Base-by-base conservation (phyloP, 2,329 filamentous ascomycete genomes). In the Elsinoe australis region DNA sequence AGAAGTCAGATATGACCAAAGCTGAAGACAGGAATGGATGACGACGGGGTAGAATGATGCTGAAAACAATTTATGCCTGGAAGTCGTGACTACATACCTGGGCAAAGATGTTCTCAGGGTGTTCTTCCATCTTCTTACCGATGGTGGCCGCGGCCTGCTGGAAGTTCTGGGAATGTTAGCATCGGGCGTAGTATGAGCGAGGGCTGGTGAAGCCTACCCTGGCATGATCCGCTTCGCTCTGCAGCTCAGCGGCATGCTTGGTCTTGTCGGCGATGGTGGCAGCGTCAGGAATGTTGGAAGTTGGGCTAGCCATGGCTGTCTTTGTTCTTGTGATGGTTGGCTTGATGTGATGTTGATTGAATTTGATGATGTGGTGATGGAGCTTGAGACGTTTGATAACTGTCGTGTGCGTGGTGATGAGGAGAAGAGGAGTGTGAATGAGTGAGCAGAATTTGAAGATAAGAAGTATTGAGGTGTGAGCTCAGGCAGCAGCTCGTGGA, bases 121-220 rank as follows among this genome's bases (percentile, higher is more conserved):
- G 57, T n/a, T 56, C 54, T 8, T 60, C 59, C 36, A 66, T 55
- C 57, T 65, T 67, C 18, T 59, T 38, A 17, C 53, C 58, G 24
- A 65, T 55, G 6, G 57, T 49, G 17, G 54, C 55, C 17, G 61
- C 58, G 3, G 55, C 60, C 14, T 61, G 49, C 46, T 62, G 54
- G 38, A 60, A 58, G 49, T 65, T 64, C 44, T 47, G 19, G 3
- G 2, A 10, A 5, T 4, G 29, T 44, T 24, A 44, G 39, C 17
- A 21, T 6, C 9, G 8, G n/a, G 21, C 14, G 7, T n/a, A 12
- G 2, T 22, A 39, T 19, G 15, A 15, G 3, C 10, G 7, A 3
- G 12, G 2, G 4, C 10, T 15, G n/a, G n/a, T 14, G 3, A 21
- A 6, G n/a, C 36, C 17, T 7, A 32, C 39, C 28, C 32, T 44